A percentile compares a stretch with the other conserved stretches of the same genome.
phyloP scores from a whole-genome alignment of 225 moss, liverwort and hornwort genomes.

The Pleurozium schreberi region DNA sequence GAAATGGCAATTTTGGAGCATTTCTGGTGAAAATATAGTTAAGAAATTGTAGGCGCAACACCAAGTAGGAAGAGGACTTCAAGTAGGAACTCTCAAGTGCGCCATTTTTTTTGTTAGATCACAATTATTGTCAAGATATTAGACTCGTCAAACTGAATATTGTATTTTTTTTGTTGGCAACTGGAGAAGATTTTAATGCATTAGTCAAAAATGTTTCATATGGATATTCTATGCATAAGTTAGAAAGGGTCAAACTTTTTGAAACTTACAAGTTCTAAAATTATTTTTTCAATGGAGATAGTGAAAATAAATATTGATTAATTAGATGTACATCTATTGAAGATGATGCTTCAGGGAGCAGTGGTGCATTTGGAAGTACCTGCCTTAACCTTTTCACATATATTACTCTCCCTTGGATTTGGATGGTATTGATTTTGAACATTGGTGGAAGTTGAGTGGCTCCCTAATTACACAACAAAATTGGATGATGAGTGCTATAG shows the following conservation, averaged over 20 bases:
- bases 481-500: neutral
- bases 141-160: neutral
- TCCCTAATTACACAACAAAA: neutral
- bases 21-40: too few relatives aligned
- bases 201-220: neutral
- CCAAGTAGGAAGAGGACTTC: neutral
- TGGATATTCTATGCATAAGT: neutral
- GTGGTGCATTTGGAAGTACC: neutral
- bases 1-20: too few relatives aligned
- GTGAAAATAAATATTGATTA: neutral
- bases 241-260: neutral
- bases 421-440: neutral
- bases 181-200: fast-evolving
- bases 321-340: neutral
- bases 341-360: fast-evolving
- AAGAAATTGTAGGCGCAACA: too few relatives aligned
- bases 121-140: neutral
- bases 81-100: neutral
- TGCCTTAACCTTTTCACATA: neutral
- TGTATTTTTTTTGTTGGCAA: neutral
- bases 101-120: fast-evolving
- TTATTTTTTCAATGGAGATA: neutral
- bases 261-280: too few relatives aligned
- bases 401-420: neutral
- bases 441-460: neutral